Evolutionary conservation across 495 filamentous ascomycete genomes (phyloP), one percentile per base, ranked within the genome.

Genomic region (Penicillium antarcticum): DNA sequence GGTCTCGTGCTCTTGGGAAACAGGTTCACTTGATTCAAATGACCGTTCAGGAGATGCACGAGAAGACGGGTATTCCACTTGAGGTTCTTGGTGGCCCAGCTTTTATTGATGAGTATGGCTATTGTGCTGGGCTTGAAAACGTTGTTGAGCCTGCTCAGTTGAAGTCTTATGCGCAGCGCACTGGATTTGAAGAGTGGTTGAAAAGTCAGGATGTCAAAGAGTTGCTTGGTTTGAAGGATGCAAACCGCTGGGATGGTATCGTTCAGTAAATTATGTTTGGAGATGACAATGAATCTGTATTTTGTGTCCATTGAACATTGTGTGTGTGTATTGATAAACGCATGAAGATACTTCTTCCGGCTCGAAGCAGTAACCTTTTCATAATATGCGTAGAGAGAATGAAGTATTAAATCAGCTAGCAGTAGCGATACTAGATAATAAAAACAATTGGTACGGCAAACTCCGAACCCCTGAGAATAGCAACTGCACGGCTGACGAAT

Each of bases 71-170:
- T 8, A 45, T 71, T 10, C 67, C 68, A 3, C 52, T 65, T 44
- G 75, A 76, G 50, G 48, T 73, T 2, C 54, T 78, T 7, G 57
- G 65, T 47, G 70, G 55, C 5, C 58, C 61, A 41, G 19, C 54
- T 9, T 74, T 62, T 34, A 45, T 74, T 21, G 58, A 58, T 11
- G 73, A 75, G 50, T 71, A 60, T 53, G 69, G 68, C 13, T 78
- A 76, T 38, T 67, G 62, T 55, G 73, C 55, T n/a, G 69, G 69
- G 1, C 34, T 75, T 33, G 45, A 62, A 10, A 49, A 46, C 14
- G 53, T 63, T n/a, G 66, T 74, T 45, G 56, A 69, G 35, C 68
- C 74, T 1, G 13, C 19, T 35, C 59, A 73, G 47, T 52, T 75
- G 52, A 66, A 65, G 58, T 52, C 17, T 6, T 51, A 45, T 13